Evolutionary conservation across 2,329 filamentous ascomycete genomes (phyloP), one percentile per base, ranked within the genome.

Genomic region (Ilyonectria mors-panacis): DNA sequence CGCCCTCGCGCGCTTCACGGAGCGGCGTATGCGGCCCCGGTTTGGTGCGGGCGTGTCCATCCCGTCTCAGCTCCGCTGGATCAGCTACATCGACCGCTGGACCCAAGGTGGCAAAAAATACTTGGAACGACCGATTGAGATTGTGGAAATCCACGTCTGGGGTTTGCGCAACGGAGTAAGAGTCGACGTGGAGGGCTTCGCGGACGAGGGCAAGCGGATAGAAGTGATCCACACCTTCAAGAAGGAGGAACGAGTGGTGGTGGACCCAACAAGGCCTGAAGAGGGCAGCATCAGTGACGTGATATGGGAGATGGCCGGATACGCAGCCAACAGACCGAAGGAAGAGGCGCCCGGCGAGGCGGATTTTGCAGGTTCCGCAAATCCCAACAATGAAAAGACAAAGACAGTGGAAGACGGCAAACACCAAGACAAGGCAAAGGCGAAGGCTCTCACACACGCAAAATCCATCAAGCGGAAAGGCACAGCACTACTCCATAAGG

Each of bases 11-110:
- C 80, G 87, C 17, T 90, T 90, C 73, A 99, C 96, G 0, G 90
- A 94, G 76, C 85, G 94, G 57, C 88, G 96, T 30, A 99, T 99
- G 96, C 85, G 94, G 55, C 92, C 93, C 3, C 91, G 91, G 19
- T 98, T 98, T 78, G 96, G 95, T 1, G 88, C 91, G 2, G 96
- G 96, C 4, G 92, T 99, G 26, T 96, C 93, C 37, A 99, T 99
- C 53, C 94, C 95, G 0, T 97, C 94, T 72, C 96, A 99, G 80
- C 81, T 97, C 66, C 88, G 96, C 10, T 98, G 93, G 88, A 86
- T 99, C 19, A 86, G 87, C 33, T 99, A 99, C 77, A 93, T 98
- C 10, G 93, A 97, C 75, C 88, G 93, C 13, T 98, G 95, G 95
- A 88, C 93, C 2, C 81, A 89, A 61, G 82, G 89, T 30, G 89